Base-by-base conservation (phyloP, 1,284 basidiomycete genomes). In the Cutaneotrichosporon sp. region DNA sequence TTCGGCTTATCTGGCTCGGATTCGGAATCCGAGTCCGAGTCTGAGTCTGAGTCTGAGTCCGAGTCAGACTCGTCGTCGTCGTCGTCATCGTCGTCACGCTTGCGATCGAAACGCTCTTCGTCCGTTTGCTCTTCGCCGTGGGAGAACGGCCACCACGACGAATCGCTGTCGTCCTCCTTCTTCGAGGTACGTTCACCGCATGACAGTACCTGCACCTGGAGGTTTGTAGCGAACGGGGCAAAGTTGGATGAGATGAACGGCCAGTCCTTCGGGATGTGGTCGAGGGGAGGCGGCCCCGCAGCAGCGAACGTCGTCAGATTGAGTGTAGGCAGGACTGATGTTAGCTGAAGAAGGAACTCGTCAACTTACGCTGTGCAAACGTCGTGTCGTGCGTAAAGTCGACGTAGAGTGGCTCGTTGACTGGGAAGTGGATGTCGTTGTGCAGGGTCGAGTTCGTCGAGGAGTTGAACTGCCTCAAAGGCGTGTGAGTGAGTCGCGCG, bases 231-330 rank as follows among this genome's bases (percentile, higher is more conserved):
- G 64, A 86, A 85, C 0, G 84, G 73, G 44, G 62, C 64, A 51
- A 72, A 66, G 70, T 73, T 71, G 22, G 72, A 72, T 0, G 72
- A 60, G 19, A 69, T 59, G 55, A 74, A 75, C 1, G 70, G 67
- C 57, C 80, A 79, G 50, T 81, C 69, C 38, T 76, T 70, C 0
- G 82, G 82, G 27, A 90, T 89, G 65, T 85, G 85, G 51, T 83
- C 83, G 9, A 80, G 79, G 0, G 88, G 87, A 2, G 88, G 77
- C 0, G 86, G 83, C 0, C 87, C 88, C 27, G 73, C 71, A 20
- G 77, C 77, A 7, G 86, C 82, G 51, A 91, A 85, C 17, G 76
- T 81, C 5, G 86, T 83, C 52, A 86, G 79, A 68, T 85, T 84
- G 68, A 85, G 72, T 1, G 83, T 79, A 2, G 80, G 78, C 11